Conservation (phyloP, 345 rosid genomes). For the Hibiscus trionum region DNA sequence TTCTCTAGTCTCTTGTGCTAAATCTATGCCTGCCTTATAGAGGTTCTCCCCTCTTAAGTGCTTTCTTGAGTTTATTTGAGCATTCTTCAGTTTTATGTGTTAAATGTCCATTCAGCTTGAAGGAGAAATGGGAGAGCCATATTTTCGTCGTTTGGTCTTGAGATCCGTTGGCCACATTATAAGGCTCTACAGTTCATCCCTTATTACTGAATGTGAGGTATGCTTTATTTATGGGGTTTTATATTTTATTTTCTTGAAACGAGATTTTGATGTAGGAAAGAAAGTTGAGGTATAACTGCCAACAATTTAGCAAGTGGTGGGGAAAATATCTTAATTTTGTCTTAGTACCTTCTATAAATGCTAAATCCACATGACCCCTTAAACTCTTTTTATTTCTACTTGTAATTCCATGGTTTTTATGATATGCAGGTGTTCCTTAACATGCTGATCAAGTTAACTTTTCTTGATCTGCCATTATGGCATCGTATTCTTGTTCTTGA, state of each 20-base stretch:
- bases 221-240: slow-evolving; percentile 9
- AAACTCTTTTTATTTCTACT: slow-evolving; percentile 5
- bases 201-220: slow-evolving; percentile 95
- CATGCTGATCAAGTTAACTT: slow-evolving; percentile 86
- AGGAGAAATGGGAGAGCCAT: slow-evolving; percentile 96
- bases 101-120: slow-evolving; percentile 52
- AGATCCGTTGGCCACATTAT: slow-evolving; percentile 95
- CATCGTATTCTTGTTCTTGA: slow-evolving; percentile 99
- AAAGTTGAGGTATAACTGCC: not conserved
- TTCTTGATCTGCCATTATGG: slow-evolving; percentile 94
- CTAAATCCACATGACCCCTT: not conserved
- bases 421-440: slow-evolving; percentile 84
- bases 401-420: slow-evolving; percentile 1
- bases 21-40: not conserved
- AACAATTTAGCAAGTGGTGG: not conserved
- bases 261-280: not conserved
- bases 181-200: slow-evolving; percentile 82
- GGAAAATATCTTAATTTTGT: not conserved
- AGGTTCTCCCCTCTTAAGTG: not conserved
- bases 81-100: slow-evolving; percentile 7
- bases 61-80: slow-evolving; percentile 6
- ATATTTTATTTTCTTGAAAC: not conserved
- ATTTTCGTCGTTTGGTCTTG: slow-evolving; percentile 90
- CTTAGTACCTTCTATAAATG: not conserved
- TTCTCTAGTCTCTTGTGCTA: slow-evolving; percentile 3